phyloP scores from a whole-genome alignment of 75 land plant species.

The Isoetes taiwanensis region DNA sequence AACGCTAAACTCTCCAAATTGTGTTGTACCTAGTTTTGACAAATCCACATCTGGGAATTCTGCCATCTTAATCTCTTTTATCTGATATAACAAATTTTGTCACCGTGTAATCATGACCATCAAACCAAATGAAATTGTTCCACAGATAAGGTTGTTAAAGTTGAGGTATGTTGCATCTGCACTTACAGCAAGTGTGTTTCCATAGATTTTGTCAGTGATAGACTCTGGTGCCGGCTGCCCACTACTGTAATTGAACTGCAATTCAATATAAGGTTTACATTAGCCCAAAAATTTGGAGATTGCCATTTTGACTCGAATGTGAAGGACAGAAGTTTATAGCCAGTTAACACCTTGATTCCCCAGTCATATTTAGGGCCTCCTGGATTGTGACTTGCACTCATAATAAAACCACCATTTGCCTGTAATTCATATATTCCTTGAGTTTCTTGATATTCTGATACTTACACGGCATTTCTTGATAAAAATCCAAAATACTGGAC shows the following conservation, averaged over 20 bases:
- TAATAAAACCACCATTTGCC: constrained; percentile 98
- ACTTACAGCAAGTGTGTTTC: constrained; percentile 73
- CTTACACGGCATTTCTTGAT: not conserved
- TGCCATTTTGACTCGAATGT: too few species aligned
- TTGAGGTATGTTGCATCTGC: not conserved
- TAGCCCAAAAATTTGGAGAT: too few species aligned
- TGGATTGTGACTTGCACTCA: constrained; percentile 99
- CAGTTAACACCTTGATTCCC: constrained; percentile 92
- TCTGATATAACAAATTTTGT: constrained; percentile 48
- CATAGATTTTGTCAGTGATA: constrained; percentile 90
- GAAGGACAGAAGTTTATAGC: too few species aligned
- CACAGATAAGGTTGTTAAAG: too few species aligned
- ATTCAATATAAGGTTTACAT: too few species aligned
- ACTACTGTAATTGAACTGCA: constrained; percentile 88
- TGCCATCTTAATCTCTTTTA: constrained; percentile 70
- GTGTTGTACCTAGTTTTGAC: constrained; percentile 38
- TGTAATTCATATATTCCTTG: constrained; percentile 8
- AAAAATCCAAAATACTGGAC: constrained; percentile 17
- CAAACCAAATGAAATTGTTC: too few species aligned
- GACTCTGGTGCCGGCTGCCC: constrained; percentile 97
- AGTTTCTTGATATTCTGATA: not conserved
- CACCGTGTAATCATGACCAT: too few species aligned
- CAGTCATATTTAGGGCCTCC: constrained; percentile 96
- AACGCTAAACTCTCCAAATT: constrained; percentile 61
- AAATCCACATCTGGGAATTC: constrained; percentile 85